Evolutionary conservation across 1,284 basidiomycete species (phyloP), one percentile per base, ranked within the genome.

Genomic region (Microbotryum silenes-acaulis): DNA sequence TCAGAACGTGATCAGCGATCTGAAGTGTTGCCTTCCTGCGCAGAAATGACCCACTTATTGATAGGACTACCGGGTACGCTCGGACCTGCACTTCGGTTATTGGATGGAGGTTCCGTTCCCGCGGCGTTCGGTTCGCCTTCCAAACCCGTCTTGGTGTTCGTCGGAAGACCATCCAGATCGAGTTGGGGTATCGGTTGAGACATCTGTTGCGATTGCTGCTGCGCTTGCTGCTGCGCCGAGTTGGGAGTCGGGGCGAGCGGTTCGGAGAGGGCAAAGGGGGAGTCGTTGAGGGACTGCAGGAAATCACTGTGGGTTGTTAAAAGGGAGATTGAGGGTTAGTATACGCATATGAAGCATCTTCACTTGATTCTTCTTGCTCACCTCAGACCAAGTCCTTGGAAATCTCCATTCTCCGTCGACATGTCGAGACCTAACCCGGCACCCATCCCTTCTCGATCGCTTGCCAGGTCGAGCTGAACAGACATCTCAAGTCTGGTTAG

Each of bases 261-360:
- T 50, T 27, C 14, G 23, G 20, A 7, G 46, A 16, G 2, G 57
- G 33, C 48, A 31, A 51, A 61, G 3, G 62, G 64, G 0, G 65
- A 18, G 42, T 69, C 68, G 56, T 61, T 62, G 16, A 69, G 63
- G 9, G 68, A 86, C 71, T 87, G 85, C 21, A 91, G 80, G 74
- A 90, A 90, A 70, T 91, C 87, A 37, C 88, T 90, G 70, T 25
- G 51, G 45, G 48, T 20, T 59, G 27, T 46, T 23, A 49, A 58
- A 23, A 23, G 12, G 42, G 5, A 10, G 57, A 25, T 37, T 48
- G 37, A 48, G 23, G 45, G 3, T 5, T 23, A 44, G 9, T 3
- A 10, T 10, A 27, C 9, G 20, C 7, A 4, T 4, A 5, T 6
- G 12, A 1, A 45, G 25, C 50, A 51, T 29, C 31, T 9, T 23